Evolutionary conservation across 768 basidiomycete species (phyloP).

Genomic region (Amanita inopinata): DNA sequence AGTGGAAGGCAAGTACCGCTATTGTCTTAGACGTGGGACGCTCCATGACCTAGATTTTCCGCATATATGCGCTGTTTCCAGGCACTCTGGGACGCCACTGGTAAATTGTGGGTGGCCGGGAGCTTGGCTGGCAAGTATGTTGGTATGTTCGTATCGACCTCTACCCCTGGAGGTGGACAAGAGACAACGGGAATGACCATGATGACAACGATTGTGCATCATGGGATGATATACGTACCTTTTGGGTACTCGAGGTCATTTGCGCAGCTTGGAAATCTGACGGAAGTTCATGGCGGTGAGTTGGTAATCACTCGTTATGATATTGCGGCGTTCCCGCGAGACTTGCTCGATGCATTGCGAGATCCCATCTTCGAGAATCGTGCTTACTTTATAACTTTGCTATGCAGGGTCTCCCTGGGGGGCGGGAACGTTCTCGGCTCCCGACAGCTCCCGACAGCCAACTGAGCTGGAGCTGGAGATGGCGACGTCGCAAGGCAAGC

Average conservation of each 20-base stretch:
- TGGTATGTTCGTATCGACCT: slow-evolving; percentile 60
- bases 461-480: slow-evolving; percentile 46
- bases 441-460: slow-evolving; percentile 51
- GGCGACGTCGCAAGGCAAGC: slow-evolving; percentile 46
- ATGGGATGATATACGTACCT: slow-evolving; percentile 40
- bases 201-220: slow-evolving; percentile 51
- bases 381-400: too few relatives aligned
- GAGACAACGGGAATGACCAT: slow-evolving; percentile 37
- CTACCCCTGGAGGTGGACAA: slow-evolving; percentile 62
- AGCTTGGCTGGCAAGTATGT: slow-evolving; percentile 60
- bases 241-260: slow-evolving; percentile 24
- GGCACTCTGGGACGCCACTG: slow-evolving; percentile 76
- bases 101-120: slow-evolving; percentile 48
- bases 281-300: slow-evolving; percentile 54
- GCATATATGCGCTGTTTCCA: slow-evolving; percentile 15
- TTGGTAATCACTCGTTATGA: slow-evolving; percentile 9
- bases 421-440: slow-evolving; percentile 55
- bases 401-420: slow-evolving; percentile 79
- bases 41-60: too few relatives aligned
- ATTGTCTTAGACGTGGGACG: too few relatives aligned
- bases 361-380: too few relatives aligned
- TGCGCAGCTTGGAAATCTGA: slow-evolving; percentile 26
- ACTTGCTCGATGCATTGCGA: too few relatives aligned
- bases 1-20: slow-evolving; percentile 62
- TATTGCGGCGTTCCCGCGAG: too few relatives aligned